Evolutionary conservation across 2,329 filamentous ascomycete genomes (phyloP), one percentile per base, ranked within the genome.

Genomic region (Venturia oleaginea): DNA sequence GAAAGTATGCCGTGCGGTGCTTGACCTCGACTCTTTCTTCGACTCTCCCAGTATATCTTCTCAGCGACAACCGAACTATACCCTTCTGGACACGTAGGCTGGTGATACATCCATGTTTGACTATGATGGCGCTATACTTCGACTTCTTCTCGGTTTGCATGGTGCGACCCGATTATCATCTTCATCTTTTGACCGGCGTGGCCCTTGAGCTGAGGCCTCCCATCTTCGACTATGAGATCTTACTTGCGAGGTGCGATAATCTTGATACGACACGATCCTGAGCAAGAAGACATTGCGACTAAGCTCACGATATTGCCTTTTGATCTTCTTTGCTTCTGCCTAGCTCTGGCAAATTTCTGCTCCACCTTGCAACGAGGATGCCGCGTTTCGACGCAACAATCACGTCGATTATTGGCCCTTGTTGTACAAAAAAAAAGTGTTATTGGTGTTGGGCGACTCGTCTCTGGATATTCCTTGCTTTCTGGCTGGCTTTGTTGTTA

Each of bases 91-190:
- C 27, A 34, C 30, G 51, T 57, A 57, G 51, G 27, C 51, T 57
- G 46, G 22, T 57, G 51, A 34, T 34, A 15, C 51, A 57, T 57
- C 51, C 34, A 15, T 57, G 51, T 57, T 57, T 57, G 51, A 57
- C 17, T 57, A 57, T 57, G 51, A 57, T 13, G 51, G 51, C 19
- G 51, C 51, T n/a, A 57, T 57, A 34, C 51, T 34, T 34, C 51
- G 30, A 34, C 51, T 51, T 17, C 48, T 54, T 54, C 5, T 54
- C 7, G 48, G 13, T 13, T 30, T 54, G 11, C 24, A 34, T 51
- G 46, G 30, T 57, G 51, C 51, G 30, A 34, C 27, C 34, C 51
- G 27, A 57, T 57, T 57, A 8, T 32, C 51, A 32, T 57, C 51
- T 22, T 32, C 51, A 13, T 27, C 30, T 57, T 34, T 57, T 32